These are phyloP conservation scores for Suillus subaureus DNA, from an alignment of 768 basidiomycete species.

Conservation along the genomic window DNA sequence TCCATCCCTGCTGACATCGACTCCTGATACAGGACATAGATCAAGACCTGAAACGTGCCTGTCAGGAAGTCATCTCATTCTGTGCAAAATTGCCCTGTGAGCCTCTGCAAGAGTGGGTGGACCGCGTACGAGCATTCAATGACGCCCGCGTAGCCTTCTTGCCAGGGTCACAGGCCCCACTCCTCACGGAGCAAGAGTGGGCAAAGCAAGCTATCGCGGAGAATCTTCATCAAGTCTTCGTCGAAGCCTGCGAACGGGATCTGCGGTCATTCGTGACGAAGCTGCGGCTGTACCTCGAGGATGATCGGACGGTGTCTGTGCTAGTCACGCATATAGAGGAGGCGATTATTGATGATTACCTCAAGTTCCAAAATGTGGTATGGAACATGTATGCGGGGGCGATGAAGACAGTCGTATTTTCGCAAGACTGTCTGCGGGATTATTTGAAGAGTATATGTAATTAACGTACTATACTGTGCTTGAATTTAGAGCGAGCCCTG, in stretches of 20 bases:
- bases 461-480: constrained; percentile 9
- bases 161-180: constrained; percentile 19
- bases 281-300: constrained; percentile 78
- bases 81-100: constrained; percentile 59
- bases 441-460: constrained; percentile 41
- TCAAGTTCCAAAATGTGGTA: constrained; percentile 67
- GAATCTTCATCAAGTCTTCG: constrained; percentile 56
- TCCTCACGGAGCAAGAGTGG: constrained; percentile 46
- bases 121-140: constrained; percentile 44
- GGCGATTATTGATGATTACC: constrained; percentile 74
- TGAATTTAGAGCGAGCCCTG: neutral
- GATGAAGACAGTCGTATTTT: constrained; percentile 35
- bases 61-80: constrained; percentile 78
- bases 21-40: constrained; percentile 70
- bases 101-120: constrained; percentile 66
- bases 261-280: constrained; percentile 56
- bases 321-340: constrained; percentile 78
- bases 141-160: constrained; percentile 22
- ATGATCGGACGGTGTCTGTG: constrained; percentile 76
- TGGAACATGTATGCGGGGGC: constrained; percentile 48
- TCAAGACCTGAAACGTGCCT: constrained; percentile 78
- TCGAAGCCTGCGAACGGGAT: constrained; percentile 54
- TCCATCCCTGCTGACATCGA: constrained; percentile 1
- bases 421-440: constrained; percentile 41
- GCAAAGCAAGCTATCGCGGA: constrained; percentile 52